Evolutionary conservation across 1,284 basidiomycete species (phyloP), one percentile per base, ranked within the genome.

Genomic region (Leccinum subrobustum): DNA sequence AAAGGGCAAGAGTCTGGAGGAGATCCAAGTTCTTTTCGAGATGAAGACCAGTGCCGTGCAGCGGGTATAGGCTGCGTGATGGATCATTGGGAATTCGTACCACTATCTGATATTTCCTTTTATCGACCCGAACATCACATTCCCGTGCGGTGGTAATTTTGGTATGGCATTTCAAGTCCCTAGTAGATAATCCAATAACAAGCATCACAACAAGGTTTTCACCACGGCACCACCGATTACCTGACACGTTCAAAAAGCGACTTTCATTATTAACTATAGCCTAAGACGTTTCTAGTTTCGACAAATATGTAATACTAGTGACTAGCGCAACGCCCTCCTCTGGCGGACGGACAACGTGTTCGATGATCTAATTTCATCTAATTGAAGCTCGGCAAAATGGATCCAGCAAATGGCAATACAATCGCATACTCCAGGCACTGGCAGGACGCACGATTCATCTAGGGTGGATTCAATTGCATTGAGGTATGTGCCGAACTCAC

Each of bases 1-100:
- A 6, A 77, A 77, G 52, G 81, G 81, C 3, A 74, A 75, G 57
- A 77, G 73, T 52, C 68, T 83, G 53, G 80, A 81, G 64, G 74
- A 77, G 33, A 76, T 83, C 7, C 73, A 77, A 54, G 65, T 59
- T 39, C 65, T 76, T 16, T 80, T 79, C 63, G 71, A 76, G 58
- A 68, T 64, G 59, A 70, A 64, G 29, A 20, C 51, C 16, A 35
- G 27, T 31, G n/a, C 35, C 9, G 4, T 33, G 3, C 18, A 35
- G 23, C 42, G 47, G 16, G 14, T 14, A 14, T 59, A 31, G 42
- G 47, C 51, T 12, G 47, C 23, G 4, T 67, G 56, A 65, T 27
- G 4, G 14, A n/a, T 47, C 16, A 27, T 56, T 35, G 16, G 20
- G 7, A 8, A 16, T 54, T 18, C 47, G 27, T 23, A 44, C 18